phyloP scores from a whole-genome alignment of 148 eudicot species.

The Camellia sinensis region DNA sequence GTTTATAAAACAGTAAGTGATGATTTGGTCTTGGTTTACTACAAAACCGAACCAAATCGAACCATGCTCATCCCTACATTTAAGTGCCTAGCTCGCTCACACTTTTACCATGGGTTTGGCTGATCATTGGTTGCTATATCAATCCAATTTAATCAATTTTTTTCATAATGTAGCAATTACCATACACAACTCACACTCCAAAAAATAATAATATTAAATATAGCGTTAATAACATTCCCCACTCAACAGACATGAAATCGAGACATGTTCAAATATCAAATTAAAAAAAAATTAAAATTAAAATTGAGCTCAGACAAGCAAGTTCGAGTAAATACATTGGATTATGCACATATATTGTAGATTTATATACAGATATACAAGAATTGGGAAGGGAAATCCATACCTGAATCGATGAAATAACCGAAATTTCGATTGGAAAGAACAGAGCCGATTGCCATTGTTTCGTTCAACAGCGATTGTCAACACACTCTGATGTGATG shows the following conservation, averaged over 20 bases:
- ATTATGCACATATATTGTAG: too few relatives aligned
- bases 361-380: too few relatives aligned
- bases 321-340: not conserved
- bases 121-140: not conserved
- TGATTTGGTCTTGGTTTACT: too few relatives aligned
- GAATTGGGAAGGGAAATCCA: not conserved
- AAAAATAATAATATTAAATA: too few relatives aligned
- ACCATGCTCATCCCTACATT: too few relatives aligned
- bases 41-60: too few relatives aligned
- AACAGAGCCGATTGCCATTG: conserved; percentile 83
- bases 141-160: not conserved
- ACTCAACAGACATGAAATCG: not conserved
- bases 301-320: not conserved
- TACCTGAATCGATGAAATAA: conserved; percentile 64
- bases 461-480: conserved; percentile 4
- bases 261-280: not conserved
- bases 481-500: not conserved
- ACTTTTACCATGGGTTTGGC: not conserved
- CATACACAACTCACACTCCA: too few relatives aligned
- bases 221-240: not conserved
- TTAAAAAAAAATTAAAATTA: not conserved
- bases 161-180: not conserved
- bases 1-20: too few relatives aligned
- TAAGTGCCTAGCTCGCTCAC: too few relatives aligned
- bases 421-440: conserved; percentile 62